Evolutionary conservation across 257 asterid species (phyloP).

Genomic region (Fraxinus quadrangulata): DNA sequence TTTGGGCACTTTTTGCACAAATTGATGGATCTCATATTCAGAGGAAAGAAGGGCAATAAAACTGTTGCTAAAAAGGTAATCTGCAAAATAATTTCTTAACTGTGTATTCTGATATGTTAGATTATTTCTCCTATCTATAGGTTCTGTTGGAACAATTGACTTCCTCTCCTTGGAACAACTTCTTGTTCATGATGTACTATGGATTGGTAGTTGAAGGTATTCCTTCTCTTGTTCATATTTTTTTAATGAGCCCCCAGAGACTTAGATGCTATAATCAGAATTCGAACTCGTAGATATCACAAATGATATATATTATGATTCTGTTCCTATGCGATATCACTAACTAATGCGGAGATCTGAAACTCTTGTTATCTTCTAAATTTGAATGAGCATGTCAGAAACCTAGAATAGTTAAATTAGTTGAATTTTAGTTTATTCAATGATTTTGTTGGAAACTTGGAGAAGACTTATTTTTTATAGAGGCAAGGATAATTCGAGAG

Average conservation of each 20-base stretch:
- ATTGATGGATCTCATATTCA: constrained; percentile 38
- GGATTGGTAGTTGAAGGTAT: constrained; percentile 46
- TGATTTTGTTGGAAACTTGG: not conserved
- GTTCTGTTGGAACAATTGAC: constrained; percentile 42
- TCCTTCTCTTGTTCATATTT: not conserved
- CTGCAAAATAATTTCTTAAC: not conserved
- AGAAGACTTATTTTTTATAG: no score
- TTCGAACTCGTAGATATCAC: no score
- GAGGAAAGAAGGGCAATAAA: constrained; percentile 36
- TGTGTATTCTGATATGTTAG: not conserved
- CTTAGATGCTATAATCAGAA: not conserved
- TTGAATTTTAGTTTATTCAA: not conserved
- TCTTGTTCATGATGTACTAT: constrained; percentile 42
- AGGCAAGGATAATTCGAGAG: not conserved
- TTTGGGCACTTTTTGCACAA: constrained; percentile 43
- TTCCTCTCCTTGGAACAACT: constrained; percentile 44
- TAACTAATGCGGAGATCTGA: not conserved
- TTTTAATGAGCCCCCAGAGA: not conserved
- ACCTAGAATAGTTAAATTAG: not conserved
- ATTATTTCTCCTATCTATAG: constrained; percentile 15
- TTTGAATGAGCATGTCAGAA: not conserved
- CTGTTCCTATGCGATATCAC: not conserved
- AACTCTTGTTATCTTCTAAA: not conserved
- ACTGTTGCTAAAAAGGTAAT: constrained; percentile 43
- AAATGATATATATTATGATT: not conserved